These are phyloP conservation scores for Metarhizium guizhouense DNA, from an alignment of 2,329 filamentous ascomycete species.

Conservation along the genomic window DNA sequence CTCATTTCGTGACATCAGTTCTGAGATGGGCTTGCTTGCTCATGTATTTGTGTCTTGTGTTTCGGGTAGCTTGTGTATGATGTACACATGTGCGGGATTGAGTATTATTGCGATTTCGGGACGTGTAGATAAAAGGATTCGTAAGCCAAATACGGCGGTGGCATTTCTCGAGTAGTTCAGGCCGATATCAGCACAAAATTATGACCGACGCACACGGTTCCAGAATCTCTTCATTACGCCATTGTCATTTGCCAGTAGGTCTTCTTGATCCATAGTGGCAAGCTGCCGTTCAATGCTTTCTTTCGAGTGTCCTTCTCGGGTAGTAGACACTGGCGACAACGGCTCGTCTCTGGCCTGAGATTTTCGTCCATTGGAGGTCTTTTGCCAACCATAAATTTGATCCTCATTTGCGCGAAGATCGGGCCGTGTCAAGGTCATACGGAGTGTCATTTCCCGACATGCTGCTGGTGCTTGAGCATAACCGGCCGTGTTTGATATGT, in stretches of 20 bases:
- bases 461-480: slow-evolving; percentile 44
- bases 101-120: not conserved
- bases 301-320: slow-evolving; percentile 31
- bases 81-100: too few relatives aligned
- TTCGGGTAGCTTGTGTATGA: not conserved
- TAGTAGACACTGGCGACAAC: slow-evolving; percentile 18
- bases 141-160: not conserved
- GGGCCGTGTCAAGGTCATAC: slow-evolving; percentile 88
- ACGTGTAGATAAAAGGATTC: not conserved
- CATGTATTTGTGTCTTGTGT: not conserved
- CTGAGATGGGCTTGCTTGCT: not conserved
- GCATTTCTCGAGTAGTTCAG: not conserved
- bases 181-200: not conserved
- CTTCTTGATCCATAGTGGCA: slow-evolving; percentile 42
- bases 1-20: not conserved
- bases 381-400: slow-evolving; percentile 62
- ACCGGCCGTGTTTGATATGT: slow-evolving; percentile 22
- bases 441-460: slow-evolving; percentile 83
- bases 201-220: slow-evolving; percentile 48
- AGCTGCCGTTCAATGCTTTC: slow-evolving; percentile 46
- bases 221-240: slow-evolving; percentile 55
- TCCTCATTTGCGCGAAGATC: slow-evolving; percentile 73
- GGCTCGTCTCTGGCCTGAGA: slow-evolving; percentile 29
- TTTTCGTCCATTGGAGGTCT: slow-evolving; percentile 29
- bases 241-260: slow-evolving; percentile 29